Base-by-base conservation (phyloP, 176 grass and related monocot genomes). In the Avena insularis region DNA sequence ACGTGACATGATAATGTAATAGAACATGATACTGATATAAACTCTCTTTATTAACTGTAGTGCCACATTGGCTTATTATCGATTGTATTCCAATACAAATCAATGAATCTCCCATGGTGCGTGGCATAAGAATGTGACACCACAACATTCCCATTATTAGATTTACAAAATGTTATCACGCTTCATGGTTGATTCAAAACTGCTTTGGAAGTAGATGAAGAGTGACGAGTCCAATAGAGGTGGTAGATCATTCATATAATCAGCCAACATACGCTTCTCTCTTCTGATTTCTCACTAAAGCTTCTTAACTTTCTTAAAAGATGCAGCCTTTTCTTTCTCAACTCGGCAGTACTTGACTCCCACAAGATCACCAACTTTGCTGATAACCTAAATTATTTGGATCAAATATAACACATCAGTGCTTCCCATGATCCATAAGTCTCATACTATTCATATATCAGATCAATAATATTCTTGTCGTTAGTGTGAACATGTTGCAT, bases 321-420 rank as follows among this genome's bases (percentile, higher is more conserved):
- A 76, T n/a, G 75, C 16, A 16, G 62, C n/a, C 85, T 95, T 93
- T 10, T 89, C 79, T 86, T 92, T 91, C 79, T 95, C 93, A 53
- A 89, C 87, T 4, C 93, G 93, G 65, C 95, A 95, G 77, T 97
- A 95, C 71, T 97, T 97, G 91, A 93, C 95, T 83, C 91, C 95
- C 21, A 97, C 83, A 23, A 95, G 95, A 80, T 97, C 89, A 82
- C 95, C 95, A 83, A 97, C 91, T 90, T 97, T 95, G 89, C 93
- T 97, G 79, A 97, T 93, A 71, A 97, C 95, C 95, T 97, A 80
- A 66, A 88, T 61, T 84, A 40, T 80, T 64, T 21, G 59, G 9
- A 67, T 80, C 6, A 47, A 59, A 75, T 87, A 84, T 25, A 73
- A 59, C 78, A 78, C 49, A 13, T 51, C 49, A 51, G 49, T 51